Conservation (phyloP, 768 basidiomycete species). For the Suillus brevipes region DNA sequence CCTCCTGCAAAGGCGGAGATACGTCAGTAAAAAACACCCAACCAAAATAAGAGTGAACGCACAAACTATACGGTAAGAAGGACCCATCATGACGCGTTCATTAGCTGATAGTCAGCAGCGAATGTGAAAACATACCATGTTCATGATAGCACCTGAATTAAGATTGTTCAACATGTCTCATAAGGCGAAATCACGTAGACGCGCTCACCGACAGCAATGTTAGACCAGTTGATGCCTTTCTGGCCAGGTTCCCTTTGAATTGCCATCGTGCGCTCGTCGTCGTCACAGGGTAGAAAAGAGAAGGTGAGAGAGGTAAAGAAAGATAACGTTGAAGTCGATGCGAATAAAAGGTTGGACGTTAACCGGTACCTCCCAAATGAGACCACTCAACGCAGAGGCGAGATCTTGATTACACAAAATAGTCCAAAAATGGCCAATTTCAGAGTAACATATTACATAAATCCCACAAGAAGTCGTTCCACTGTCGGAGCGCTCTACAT, state of each 20-base stretch:
- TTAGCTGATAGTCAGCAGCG: conserved; percentile 9
- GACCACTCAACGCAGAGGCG: background rate
- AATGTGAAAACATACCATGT: conserved; percentile 74
- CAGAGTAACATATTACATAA: background rate
- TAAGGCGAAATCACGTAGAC: conserved; percentile 15
- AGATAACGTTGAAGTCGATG: background rate
- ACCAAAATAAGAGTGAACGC: conserved; percentile 16
- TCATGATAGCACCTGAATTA: conserved; percentile 87
- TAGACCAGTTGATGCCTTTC: conserved; percentile 91
- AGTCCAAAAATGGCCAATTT: background rate
- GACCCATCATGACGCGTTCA: conserved; percentile 10
- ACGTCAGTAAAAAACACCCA: conserved; percentile 16
- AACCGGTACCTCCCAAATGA: conserved; percentile 1
- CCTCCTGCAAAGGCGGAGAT: conserved; percentile 55
- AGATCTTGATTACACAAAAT: background rate
- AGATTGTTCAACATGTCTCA: conserved; percentile 21
- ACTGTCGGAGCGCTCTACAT: background rate
- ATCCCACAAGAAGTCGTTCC: background rate
- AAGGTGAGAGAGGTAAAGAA: conserved; percentile 8
- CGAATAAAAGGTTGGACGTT: conserved; percentile 13
- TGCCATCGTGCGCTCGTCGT: conserved; percentile 55
- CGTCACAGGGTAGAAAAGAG: conserved; percentile 14
- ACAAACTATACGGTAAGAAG: conserved; percentile 45
- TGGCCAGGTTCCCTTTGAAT: conserved; percentile 85
- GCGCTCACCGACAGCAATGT: conserved; percentile 87